Evolutionary conservation across 768 basidiomycete species (phyloP).

Genomic region (Phanerochaete carnosa): DNA sequence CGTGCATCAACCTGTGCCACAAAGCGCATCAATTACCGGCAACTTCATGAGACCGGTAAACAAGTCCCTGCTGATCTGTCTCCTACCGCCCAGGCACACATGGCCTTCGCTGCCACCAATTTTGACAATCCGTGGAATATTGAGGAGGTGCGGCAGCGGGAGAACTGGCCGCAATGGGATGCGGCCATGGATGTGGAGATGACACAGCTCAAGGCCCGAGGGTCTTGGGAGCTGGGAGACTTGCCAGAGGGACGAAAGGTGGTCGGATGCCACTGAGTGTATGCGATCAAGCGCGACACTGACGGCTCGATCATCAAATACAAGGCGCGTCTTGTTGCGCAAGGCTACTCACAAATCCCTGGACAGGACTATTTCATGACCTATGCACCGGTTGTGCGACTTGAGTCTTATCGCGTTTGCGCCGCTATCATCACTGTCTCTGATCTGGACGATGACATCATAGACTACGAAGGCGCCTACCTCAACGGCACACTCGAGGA

Average conservation of each 20-base stretch:
- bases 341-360: constrained; percentile 29
- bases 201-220: constrained; percentile 5
- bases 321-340: constrained; percentile 37
- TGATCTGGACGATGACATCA: constrained; percentile 12
- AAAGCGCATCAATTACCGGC: background rate
- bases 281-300: constrained; percentile 34
- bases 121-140: background rate
- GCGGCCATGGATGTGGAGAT: constrained; percentile 17
- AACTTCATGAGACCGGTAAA: background rate
- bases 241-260: constrained; percentile 29
- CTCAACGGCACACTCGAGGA: constrained; percentile 27
- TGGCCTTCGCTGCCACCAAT: background rate
- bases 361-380: constrained; percentile 35
- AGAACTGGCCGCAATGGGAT: constrained; percentile 13
- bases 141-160: background rate
- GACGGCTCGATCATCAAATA: constrained; percentile 32
- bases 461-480: constrained; percentile 21
- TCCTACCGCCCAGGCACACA: background rate
- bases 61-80: background rate
- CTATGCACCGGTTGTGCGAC: constrained; percentile 26
- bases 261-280: constrained; percentile 35
- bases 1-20: background rate
- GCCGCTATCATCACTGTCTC: constrained; percentile 21
- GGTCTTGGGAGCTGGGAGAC: constrained; percentile 18
- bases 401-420: constrained; percentile 18